Percentiles rank a stretch among this genome's conserved stretches.
Evolutionary conservation across 768 basidiomycete species (phyloP).

Genomic region (Mycena vulgaris): DNA sequence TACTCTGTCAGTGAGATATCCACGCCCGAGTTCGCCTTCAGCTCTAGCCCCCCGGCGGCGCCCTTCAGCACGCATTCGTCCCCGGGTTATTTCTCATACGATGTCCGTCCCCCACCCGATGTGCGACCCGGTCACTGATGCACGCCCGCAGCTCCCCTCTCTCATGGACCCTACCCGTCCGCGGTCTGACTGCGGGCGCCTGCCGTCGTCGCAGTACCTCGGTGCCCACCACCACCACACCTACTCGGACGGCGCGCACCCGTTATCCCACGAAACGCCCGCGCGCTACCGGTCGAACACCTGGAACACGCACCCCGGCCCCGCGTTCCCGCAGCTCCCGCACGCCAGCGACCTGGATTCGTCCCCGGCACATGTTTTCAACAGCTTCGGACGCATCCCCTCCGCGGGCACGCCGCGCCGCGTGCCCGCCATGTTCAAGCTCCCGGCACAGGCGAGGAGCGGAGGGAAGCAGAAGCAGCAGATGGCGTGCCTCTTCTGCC

Average conservation of each 20-base stretch:
- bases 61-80: conserved; percentile 13
- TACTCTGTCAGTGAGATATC: not conserved
- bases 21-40: not conserved
- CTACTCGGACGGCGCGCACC: not conserved
- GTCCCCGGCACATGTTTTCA: not conserved
- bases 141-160: not conserved
- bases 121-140: not conserved
- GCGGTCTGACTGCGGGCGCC: not conserved
- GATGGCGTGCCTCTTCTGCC: conserved; percentile 31
- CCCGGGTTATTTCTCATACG: not conserved
- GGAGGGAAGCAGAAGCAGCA: conserved; percentile 21
- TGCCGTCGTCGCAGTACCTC: not conserved
- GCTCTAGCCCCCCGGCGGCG: not conserved
- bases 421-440: conserved; percentile 20
- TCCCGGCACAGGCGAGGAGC: not conserved
- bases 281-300: not conserved
- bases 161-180: not conserved
- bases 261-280: too few species aligned
- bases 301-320: conserved; percentile 9
- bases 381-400: conserved; percentile 13
- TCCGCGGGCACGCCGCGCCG: conserved; percentile 1
- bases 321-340: not conserved
- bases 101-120: not conserved
- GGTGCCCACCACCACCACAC: not conserved
- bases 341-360: not conserved